Base-by-base conservation (phyloP, 805 yeast genomes). In the Saturnispora halmiae region DNA sequence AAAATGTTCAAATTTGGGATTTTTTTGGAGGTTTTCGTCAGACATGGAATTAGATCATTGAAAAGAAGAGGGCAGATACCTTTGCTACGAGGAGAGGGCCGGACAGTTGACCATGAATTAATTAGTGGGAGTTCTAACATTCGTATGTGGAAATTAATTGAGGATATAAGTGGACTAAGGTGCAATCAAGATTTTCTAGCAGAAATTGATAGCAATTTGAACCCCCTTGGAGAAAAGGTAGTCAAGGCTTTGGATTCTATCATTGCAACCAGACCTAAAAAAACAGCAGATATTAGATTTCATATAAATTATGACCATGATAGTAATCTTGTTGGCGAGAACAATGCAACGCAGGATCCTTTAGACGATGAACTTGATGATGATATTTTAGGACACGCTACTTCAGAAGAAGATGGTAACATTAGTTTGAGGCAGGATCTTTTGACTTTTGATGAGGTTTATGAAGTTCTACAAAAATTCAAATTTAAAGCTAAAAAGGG, bases 1-100 rank as follows among this genome's bases (percentile, higher is more conserved):
- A 42, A 33, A 9, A 25, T 45, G 4, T 31, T 32, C 11, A 43
- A 27, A 31, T 45, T 42, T 38, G 41, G 45, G 16, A 35, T 45
- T 14, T 42, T 47, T 14, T 15, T 45, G 14, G 50, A 47, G 36
- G 45, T 47, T 20, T 38, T 47, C 10, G 19, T 43, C 11, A 37
- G 50, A 20, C 24, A 37, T 6, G 38, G 46, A 3, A 22, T 30
- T 20, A 30, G 31, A 32, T 9, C 21, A 21, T 19, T 33, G 36
- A 9, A n/a, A n/a, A n/a, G n/a, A n/a, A n/a, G n/a, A n/a, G n/a
- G n/a, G n/a, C n/a, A n/a, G n/a, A n/a, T n/a, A n/a, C n/a, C n/a
- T n/a, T n/a, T n/a, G n/a, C n/a, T n/a, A n/a, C n/a, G n/a, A n/a
- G n/a, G n/a, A n/a, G n/a, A n/a, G n/a, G n/a, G n/a, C 14, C 15